Evolutionary conservation across 441 rosid genomes (phyloP).

Genomic region (Aleurites moluccanus): DNA sequence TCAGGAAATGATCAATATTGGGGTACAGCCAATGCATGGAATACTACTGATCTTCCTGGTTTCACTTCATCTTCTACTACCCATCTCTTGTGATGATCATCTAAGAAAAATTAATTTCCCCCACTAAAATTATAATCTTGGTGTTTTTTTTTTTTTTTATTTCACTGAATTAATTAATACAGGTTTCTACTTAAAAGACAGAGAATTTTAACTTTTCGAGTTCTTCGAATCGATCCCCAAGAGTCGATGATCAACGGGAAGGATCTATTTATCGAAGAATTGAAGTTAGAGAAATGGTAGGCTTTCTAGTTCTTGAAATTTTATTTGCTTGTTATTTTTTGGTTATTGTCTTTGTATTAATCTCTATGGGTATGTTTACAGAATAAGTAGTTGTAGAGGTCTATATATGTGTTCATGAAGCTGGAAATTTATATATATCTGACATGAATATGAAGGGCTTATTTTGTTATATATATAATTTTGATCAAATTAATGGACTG

Average conservation of each 20-base stretch:
- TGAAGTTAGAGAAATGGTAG: slow-evolving; percentile 34
- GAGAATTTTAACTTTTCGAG: background rate
- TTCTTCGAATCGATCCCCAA: background rate
- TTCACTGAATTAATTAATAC: background rate
- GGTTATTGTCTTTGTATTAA: slow-evolving; percentile 21
- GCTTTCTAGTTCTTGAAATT: slow-evolving; percentile 22
- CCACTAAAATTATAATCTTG: background rate
- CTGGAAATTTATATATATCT: slow-evolving; percentile 15
- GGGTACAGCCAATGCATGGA: slow-evolving; percentile 50
- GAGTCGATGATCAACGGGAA: background rate
- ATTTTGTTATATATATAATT: no score
- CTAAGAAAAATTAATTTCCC: background rate
- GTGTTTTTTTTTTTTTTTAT: background rate
- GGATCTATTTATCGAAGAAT: slow-evolving; percentile 3
- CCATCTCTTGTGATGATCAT: slow-evolving; percentile 43
- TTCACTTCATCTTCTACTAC: slow-evolving; percentile 60
- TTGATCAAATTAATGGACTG: slow-evolving; percentile 19
- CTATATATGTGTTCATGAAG: slow-evolving; percentile 24
- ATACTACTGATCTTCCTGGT: slow-evolving; percentile 60
- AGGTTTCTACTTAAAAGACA: background rate
- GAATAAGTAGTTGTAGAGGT: slow-evolving; percentile 15
- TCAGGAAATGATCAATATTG: slow-evolving; percentile 53
- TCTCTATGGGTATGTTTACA: slow-evolving; percentile 18
- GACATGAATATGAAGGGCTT: slow-evolving; percentile 19
- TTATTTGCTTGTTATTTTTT: slow-evolving; percentile 18